A percentile compares a stretch with the other conserved stretches of the same genome.
Evolutionary conservation across 225 moss, liverwort and hornwort genomes (phyloP).

Genomic region (Marchantia paleacea): DNA sequence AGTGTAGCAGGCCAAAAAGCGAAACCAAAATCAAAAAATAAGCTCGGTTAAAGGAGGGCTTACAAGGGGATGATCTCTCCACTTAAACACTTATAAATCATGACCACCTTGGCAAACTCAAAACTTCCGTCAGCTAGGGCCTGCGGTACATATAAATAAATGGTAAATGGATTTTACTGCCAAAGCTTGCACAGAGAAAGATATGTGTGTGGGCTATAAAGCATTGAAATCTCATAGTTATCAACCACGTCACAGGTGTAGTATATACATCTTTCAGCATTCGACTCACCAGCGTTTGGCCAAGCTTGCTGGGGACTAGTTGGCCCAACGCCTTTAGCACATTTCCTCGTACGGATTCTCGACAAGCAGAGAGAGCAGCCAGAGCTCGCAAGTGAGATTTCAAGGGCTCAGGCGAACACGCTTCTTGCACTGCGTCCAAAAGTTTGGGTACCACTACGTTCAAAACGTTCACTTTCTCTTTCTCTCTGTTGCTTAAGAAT

Average conservation of each 20-base stretch:
- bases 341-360: constrained; percentile 41
- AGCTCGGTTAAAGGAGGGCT: background rate
- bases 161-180: background rate
- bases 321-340: constrained; percentile 52
- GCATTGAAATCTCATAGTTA: no score
- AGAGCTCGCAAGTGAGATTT: constrained; percentile 49
- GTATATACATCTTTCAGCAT: constrained; percentile 1
- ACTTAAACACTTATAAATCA: constrained; percentile 53
- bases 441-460: constrained; percentile 56
- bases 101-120: constrained; percentile 44
- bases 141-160: constrained; percentile 27
- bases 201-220: no score
- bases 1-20: background rate
- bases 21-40: background rate
- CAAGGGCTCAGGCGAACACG: constrained; percentile 33
- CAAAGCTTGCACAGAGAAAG: no score
- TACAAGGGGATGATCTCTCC: constrained; percentile 55
- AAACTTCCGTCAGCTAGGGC: constrained; percentile 26
- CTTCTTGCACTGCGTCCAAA: constrained; percentile 54
- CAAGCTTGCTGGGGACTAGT: constrained; percentile 23
- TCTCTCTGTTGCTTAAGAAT: constrained; percentile 7
- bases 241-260: no score
- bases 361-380: constrained; percentile 45
- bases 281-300: constrained; percentile 11
- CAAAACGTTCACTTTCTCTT: constrained; percentile 37